Base-by-base conservation (phyloP, 306 rosid species). In the Quercus rubra region DNA sequence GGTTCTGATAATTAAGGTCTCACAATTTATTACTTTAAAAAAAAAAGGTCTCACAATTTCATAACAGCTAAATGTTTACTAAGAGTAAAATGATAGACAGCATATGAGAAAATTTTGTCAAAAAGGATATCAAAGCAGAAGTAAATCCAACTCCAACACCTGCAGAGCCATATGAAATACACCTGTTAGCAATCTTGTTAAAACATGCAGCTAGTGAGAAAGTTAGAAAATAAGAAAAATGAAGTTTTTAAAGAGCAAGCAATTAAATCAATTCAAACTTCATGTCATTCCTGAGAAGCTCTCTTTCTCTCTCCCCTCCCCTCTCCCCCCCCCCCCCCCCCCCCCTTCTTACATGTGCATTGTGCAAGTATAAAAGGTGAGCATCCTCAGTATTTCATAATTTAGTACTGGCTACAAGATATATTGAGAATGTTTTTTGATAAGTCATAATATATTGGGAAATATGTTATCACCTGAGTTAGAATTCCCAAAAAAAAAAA, bases 41-140 rank as follows among this genome's bases (percentile, higher is more conserved):
- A 38, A 35, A 38, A 38, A 93, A 93, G 94, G 99, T 79, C 76
- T 85, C 81, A 87, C 88, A 83, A 83, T 46, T 41, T 25, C 27
- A 43, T 1, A 68, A 76, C 14, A 20, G 46, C 41, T 27, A 77
- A 17, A 68, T 75, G 76, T 77, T 28, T 31, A 80, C 72, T 5
- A 64, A 74, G 71, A 58, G 63, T 56, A 78, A 72, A 33, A 64
- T 75, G 49, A 58, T 71, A 55, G 41, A 77, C 55, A 77, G 77
- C 72, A 71, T 56, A 74, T 43, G 75, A 51, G 77, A 79, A 61
- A n/a, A 74, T 67, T 74, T 71, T 38, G 76, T 67, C 58, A 73
- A 64, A 84, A 94, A 95, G 99, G 99, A 95, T 95, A 95, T 95
- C 87, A 95, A 93, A 84, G 99, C 97, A 82, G 99, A 93, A 74